Base-by-base conservation (phyloP, 768 basidiomycete species). In the Strobilomyces echinocephalus region DNA sequence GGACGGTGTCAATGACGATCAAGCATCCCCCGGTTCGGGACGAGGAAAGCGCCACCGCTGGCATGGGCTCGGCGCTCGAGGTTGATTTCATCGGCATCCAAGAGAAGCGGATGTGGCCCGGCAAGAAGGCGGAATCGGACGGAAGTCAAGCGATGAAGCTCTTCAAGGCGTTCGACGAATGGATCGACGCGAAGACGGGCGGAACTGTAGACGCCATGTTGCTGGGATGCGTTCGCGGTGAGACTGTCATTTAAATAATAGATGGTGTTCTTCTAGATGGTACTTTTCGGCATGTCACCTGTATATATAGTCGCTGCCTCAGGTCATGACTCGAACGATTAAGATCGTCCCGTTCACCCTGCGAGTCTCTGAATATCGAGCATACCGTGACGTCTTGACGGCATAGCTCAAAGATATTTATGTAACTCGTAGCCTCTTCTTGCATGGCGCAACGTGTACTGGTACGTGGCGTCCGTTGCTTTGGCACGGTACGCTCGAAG, bases 31-130 rank as follows among this genome's bases (percentile, higher is more conserved):
- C 62, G 0, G 47, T 52, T 8, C 4, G 33, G 28, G 31, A 16
- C 7, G 4, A 42, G 45, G 56, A 49, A 14, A 39, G 36, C 30
- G 12, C 28, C 12, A 31, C 38, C 6, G 33, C n/a, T 49, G 40
- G 18, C 35, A 4, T 18, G 10, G 16, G 8, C 0, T 41, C 43
- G 30, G 62, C 67, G 31, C 69, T 93, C 39, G 64, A 67, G 44
- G 73, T 97, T 36, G 83, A 92, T 67, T 97, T 86, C 63, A 77
- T 89, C 11, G 91, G 91, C 1, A 76, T 97, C 35, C 84, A 90
- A 69, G 86, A 91, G 75, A 84, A 79, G 54, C 84, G 81, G 39
- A 88, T 93, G 79, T 94, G 88, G 87, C 90, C 91, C 0, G 91
- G 74, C 3, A 89, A 84, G 61, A 68, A 66, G 60, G 62, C 62